phyloP scores from a whole-genome alignment of 2,329 filamentous ascomycete genomes.

The Penicillium sp. region DNA sequence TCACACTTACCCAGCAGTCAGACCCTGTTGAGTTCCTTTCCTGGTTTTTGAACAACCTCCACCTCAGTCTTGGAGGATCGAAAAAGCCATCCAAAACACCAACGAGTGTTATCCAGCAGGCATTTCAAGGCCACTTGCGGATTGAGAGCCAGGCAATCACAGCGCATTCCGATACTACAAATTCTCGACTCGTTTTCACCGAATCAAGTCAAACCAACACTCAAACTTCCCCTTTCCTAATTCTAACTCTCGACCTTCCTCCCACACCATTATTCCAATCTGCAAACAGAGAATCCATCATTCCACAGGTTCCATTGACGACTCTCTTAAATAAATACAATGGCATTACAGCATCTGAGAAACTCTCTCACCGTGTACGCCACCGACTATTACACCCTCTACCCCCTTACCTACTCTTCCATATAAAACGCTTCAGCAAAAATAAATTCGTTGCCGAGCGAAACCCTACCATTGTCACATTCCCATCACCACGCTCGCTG shows the following conservation, averaged over 20 bases:
- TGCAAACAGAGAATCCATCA: constrained; percentile 90
- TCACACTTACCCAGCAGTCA: constrained; percentile 83
- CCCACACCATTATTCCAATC: constrained; percentile 93
- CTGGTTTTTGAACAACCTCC: constrained; percentile 96
- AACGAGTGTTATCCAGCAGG: constrained; percentile 76
- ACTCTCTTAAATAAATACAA: constrained; percentile 90
- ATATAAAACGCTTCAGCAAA: constrained; percentile 93
- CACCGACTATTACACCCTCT: constrained; percentile 88
- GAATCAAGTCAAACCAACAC: constrained; percentile 78
- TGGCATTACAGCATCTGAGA: constrained; percentile 79
- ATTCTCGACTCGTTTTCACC: constrained; percentile 86
- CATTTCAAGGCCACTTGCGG: constrained; percentile 89
- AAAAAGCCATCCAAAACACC: constrained; percentile 69
- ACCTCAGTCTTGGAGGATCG: constrained; percentile 84
- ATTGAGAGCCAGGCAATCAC: constrained; percentile 94
- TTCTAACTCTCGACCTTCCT: constrained; percentile 89
- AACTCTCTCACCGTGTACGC: constrained; percentile 79
- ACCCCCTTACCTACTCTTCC: constrained; percentile 85
- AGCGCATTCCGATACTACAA: constrained; percentile 73
- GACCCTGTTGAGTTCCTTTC: constrained; percentile 95
- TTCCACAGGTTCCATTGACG: constrained; percentile 71
- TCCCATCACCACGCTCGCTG: constrained; percentile 75
- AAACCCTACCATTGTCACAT: constrained; percentile 97
- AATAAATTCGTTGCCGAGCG: constrained; percentile 97
- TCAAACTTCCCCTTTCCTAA: constrained; percentile 75